Evolutionary conservation across 306 rosid genomes (phyloP).

Genomic region (Arachis stenosperma): DNA sequence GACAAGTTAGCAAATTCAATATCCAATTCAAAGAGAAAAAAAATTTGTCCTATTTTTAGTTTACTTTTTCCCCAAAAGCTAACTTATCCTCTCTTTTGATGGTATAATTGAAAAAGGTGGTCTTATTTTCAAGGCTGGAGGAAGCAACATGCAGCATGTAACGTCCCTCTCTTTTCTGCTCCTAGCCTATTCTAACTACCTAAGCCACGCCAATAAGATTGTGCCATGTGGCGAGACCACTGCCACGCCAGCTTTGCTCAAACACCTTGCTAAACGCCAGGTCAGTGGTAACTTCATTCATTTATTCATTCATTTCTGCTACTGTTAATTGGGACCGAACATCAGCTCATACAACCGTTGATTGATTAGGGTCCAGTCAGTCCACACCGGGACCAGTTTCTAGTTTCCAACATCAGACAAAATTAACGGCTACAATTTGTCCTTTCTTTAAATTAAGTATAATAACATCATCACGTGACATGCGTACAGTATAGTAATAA

Average conservation of each 20-base stretch:
- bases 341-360: conserved; percentile 8
- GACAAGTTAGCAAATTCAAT: too few species aligned
- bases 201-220: conserved; percentile 80
- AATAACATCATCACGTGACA: conserved; percentile 24
- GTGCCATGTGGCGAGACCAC: conserved; percentile 84
- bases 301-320: background rate
- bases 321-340: background rate
- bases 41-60: too few species aligned
- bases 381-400: background rate
- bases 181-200: conserved; percentile 82
- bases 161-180: conserved; percentile 89
- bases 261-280: conserved; percentile 77
- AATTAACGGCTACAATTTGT: conserved; percentile 65
- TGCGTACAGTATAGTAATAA: background rate
- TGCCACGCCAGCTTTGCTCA: conserved; percentile 77
- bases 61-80: conserved; percentile 7
- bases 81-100: conserved; percentile 7
- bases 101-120: conserved; percentile 61
- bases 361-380: background rate
- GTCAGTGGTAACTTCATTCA: conserved; percentile 39
- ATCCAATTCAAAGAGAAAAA: too few species aligned
- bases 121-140: conserved; percentile 90
- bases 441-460: conserved; percentile 30
- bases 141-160: conserved; percentile 99
- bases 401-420: conserved; percentile 39